Percentiles rank a stretch among this genome's conserved stretches.
Evolutionary conservation across 495 filamentous ascomycete genomes (phyloP).

Genomic region (Annulohypoxylon nitens): DNA sequence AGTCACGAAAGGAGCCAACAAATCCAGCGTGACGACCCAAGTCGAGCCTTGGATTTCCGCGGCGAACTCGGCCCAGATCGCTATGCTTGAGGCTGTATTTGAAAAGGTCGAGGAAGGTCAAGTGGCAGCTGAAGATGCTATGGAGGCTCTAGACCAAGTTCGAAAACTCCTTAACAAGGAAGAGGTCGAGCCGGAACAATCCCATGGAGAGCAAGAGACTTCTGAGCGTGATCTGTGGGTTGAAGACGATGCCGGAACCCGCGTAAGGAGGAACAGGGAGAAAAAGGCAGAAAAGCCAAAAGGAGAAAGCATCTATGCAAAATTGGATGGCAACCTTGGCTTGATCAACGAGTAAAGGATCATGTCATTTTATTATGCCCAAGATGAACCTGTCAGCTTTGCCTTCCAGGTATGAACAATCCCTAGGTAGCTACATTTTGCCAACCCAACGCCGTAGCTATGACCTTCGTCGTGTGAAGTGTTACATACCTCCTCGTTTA

Average conservation of each 20-base stretch:
- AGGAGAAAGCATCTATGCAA: conserved; percentile 55
- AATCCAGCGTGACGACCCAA: conserved; percentile 53
- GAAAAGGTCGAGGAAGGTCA: conserved; percentile 64
- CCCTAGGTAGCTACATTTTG: conserved; percentile 25
- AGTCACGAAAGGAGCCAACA: conserved; percentile 45
- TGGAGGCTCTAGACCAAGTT: conserved; percentile 56
- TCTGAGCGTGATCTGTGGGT: conserved; percentile 55
- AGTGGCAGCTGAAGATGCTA: conserved; percentile 58
- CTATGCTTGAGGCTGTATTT: conserved; percentile 60
- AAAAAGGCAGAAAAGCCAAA: conserved; percentile 45
- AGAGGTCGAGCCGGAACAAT: conserved; percentile 13
- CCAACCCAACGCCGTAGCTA: conserved; percentile 38
- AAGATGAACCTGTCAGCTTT: conserved; percentile 3
- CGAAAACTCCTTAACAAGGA: conserved; percentile 54
- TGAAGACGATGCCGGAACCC: conserved; percentile 46
- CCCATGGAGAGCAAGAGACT: conserved; percentile 27
- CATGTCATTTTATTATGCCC: conserved; percentile 12
- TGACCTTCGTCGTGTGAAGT: conserved; percentile 17
- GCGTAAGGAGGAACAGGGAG: conserved; percentile 47
- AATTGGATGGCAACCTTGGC: conserved; percentile 61
- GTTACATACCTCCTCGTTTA: background rate
- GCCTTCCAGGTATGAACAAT: conserved; percentile 2
- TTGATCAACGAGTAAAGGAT: conserved; percentile 51
- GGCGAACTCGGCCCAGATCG: conserved; percentile 63
- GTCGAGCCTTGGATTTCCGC: conserved; percentile 66